Percentiles rank a stretch among this genome's conserved stretches.
phyloP scores from a whole-genome alignment of 805 yeast genomes.

The Candida nitratophila region DNA sequence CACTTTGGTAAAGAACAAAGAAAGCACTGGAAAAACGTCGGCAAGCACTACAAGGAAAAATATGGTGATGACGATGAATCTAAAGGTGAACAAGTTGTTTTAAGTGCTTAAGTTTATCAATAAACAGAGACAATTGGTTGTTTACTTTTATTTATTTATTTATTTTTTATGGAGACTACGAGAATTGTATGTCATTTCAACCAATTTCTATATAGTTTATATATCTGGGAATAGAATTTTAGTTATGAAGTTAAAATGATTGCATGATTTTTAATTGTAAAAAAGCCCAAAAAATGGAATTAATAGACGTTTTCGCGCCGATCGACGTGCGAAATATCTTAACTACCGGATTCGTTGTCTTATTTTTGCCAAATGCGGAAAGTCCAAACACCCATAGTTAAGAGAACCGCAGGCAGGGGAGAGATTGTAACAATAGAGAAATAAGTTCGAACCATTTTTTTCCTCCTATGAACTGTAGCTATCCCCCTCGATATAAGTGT shows the following conservation, averaged over 20 bases:
- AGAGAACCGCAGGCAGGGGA: neutral
- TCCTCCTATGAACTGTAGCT: no score
- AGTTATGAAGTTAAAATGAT: no score
- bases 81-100: neutral
- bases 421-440: neutral
- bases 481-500: no score
- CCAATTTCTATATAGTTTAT: no score
- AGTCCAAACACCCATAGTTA: neutral
- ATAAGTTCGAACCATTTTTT: neutral
- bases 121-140: neutral
- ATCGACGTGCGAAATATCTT: no score
- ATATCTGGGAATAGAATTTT: no score
- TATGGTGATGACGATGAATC: constrained; percentile 9
- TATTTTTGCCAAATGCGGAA: neutral
- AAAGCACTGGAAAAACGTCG: constrained; percentile 15
- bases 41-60: constrained; percentile 11
- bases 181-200: no score
- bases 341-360: neutral
- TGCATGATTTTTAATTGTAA: no score
- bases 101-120: neutral
- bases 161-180: no score
- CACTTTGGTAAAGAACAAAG: constrained; percentile 13
- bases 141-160: no score
- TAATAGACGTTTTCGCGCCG: no score
- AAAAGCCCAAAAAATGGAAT: no score